Evolutionary conservation across 208 protist genomes (phyloP).

Genomic region (Trypanosoma congolense): DNA sequence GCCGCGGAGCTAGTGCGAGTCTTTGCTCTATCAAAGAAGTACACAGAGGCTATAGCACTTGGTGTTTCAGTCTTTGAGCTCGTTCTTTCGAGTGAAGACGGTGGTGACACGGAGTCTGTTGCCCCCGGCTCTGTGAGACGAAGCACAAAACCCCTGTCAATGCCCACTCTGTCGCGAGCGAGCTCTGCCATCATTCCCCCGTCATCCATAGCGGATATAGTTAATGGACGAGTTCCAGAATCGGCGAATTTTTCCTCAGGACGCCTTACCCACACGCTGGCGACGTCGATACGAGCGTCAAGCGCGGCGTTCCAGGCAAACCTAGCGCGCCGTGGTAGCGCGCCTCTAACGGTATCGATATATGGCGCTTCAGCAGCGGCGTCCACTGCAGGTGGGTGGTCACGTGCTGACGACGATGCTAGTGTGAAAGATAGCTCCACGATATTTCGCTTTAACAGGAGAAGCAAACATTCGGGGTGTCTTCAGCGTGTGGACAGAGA

Average conservation of each 20-base stretch:
- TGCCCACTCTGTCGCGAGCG: conserved; percentile 74
- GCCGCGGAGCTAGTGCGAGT: conserved; percentile 65
- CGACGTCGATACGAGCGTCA: conserved; percentile 68
- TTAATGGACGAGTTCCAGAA: conserved; percentile 22
- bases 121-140: conserved; percentile 48
- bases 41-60: conserved; percentile 73
- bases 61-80: conserved; percentile 82
- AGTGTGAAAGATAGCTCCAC: conserved; percentile 57
- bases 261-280: conserved; percentile 55
- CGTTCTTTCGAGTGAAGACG: conserved; percentile 70
- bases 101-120: conserved; percentile 79
- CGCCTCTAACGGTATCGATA: conserved; percentile 70
- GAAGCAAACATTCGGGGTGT: conserved; percentile 13
- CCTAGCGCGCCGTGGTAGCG: conserved; percentile 50
- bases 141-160: conserved; percentile 34
- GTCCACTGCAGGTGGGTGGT: conserved; percentile 60
- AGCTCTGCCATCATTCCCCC: conserved; percentile 85
- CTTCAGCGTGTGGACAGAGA: background rate
- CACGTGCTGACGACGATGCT: conserved; percentile 44
- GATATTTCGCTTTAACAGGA: conserved; percentile 73
- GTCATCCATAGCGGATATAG: conserved; percentile 42
- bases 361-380: conserved; percentile 81
- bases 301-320: conserved; percentile 61
- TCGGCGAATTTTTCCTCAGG: conserved; percentile 16
- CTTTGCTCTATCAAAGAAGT: conserved; percentile 51